Base-by-base conservation (phyloP, 352 stramenopile species). In the Phytophthora pini region DNA sequence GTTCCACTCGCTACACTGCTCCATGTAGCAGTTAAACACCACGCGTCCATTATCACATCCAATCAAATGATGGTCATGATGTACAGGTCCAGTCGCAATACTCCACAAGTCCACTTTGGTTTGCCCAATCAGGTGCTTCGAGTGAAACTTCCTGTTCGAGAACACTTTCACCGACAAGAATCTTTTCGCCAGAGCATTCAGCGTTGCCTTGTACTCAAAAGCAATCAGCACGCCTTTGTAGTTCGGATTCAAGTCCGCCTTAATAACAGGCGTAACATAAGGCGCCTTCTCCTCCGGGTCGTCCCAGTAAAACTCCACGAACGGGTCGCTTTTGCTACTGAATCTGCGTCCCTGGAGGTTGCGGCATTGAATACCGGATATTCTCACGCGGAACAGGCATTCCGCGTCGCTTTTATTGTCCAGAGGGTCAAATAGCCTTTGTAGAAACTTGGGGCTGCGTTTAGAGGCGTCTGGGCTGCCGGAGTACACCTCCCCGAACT, bases 11-110 rank as follows among this genome's bases (percentile, higher is more conserved):
- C 80, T 94, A 67, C 88, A 96, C 59, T 96, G 88, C 56, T 96
- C 88, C 88, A 96, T 96, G 75, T 96, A 96, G 70, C 87, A 94
- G 50, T 96, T 96, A 70, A 96, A 96, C 46, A 96, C 88, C 26
- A 96, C 84, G 26, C 88, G 82, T 36, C 88, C 88, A 57, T 96
- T 96, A 27, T 94, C 85, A 49, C 88, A 96, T 6, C 88, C 88
- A 32, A 88, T 75, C 31, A 96, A 70, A 40, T 96, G 87, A 60
- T 96, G 88, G 36, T 96, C 88, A 56, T 96, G 88, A 59, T 96
- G 88, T 41, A 96, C 88, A 1, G 88, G 88, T 5, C 88, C 88
- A 5, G 86, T 96, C 3, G 88, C 87, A 49, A 96, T 77, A 17
- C 82, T 93, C 79, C 84, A 89, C 2, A 96, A 53, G 50, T 96